Base-by-base conservation (phyloP, 176 grass and related monocot species). In the Rhynchospora breviuscula region DNA sequence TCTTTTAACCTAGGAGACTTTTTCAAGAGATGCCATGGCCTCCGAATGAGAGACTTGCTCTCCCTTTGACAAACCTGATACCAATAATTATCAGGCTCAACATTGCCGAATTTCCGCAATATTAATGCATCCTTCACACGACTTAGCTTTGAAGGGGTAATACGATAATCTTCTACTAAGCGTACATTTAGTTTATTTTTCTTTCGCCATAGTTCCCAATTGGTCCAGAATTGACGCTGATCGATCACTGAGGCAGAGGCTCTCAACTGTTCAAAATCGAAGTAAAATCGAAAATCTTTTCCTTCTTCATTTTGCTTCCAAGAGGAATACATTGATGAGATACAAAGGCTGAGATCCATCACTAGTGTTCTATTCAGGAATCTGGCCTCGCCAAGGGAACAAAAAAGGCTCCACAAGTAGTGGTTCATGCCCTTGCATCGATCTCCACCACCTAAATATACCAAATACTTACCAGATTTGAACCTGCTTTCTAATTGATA, bases 41-140 rank as follows among this genome's bases (percentile, higher is more conserved):
- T 85, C 26, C 10, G 72, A 21, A 92, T 80, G 44, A 88, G 51
- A 2, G 43, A 23, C 67, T 91, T 83, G 3, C 69, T 87, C 18
- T 91, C 84, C 10, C 89, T 92, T 47, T 97, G 90, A 8, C 94
- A 91, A 7, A 97, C 91, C 65, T 47, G 83, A 75, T 92, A 92
- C 92, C 95, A 94, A 67, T 97, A 97, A 84, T 91, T 94, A 59
- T 86, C 95, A 15, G 92, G 95, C 89, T 97, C 90, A 0, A 97
- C 90, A 0, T 84, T 59, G 15, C 90, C 92, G 10, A 97, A 97
- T 81, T 94, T 97, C 70, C 92, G 88, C 74, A 97, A 40, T 26
- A 94, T 76, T 11, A 97, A 86, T 19, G 85, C 67, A 10, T 94
- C 88, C 81, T 84, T 89, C 51, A 60, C 46, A 56, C 82, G 90